These are phyloP conservation scores for Epichloe typhina DNA, from an alignment of 2,329 filamentous ascomycete genomes.

Conservation along the genomic window DNA sequence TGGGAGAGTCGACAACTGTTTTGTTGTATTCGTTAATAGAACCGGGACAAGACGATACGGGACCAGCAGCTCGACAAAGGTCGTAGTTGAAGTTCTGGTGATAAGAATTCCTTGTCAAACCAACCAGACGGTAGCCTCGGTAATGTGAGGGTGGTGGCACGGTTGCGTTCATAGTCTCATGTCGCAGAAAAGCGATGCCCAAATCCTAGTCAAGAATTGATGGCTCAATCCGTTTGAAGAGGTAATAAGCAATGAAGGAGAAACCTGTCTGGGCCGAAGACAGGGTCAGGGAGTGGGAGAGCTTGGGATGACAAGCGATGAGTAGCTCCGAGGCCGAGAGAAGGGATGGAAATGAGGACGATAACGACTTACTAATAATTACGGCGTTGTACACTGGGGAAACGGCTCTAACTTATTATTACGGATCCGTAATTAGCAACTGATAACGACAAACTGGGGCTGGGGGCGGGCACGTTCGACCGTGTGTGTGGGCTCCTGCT, in stretches of 20 bases:
- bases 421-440: no score
- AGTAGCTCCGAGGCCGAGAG: neutral
- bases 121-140: neutral
- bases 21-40: neutral
- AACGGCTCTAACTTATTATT: no score
- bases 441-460: no score
- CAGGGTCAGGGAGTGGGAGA: neutral
- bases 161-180: neutral
- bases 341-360: neutral
- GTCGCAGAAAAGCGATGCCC: neutral
- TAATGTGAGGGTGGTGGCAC: neutral
- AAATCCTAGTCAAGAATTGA: neutral
- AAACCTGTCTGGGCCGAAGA: neutral
- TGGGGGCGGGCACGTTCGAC: no score
- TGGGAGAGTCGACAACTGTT: neutral
- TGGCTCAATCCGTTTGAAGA: neutral
- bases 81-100: neutral
- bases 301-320: conserved; percentile 1
- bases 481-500: no score
- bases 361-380: neutral
- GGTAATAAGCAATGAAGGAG: neutral
- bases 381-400: neutral
- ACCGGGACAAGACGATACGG: neutral
- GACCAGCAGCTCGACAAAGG: neutral
- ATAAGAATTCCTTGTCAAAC: neutral